Evolutionary conservation across 2,329 filamentous ascomycete species (phyloP).

Genomic region (Diaporthe batatas): DNA sequence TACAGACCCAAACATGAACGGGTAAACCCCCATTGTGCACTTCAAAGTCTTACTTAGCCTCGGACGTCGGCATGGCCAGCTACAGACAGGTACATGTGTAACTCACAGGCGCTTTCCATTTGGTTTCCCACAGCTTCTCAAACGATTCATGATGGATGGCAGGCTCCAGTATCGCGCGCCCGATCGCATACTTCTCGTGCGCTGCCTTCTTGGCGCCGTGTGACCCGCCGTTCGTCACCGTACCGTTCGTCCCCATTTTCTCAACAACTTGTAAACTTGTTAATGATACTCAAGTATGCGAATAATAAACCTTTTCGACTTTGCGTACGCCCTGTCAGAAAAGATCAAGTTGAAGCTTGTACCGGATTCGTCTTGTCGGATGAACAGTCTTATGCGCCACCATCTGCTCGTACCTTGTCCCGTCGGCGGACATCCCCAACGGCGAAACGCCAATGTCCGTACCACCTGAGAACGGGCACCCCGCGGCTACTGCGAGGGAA

Average conservation of each 20-base stretch:
- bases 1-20: conserved; percentile 79
- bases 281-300: not conserved
- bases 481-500: no score
- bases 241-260: not conserved
- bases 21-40: conserved; percentile 54
- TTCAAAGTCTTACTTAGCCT: not conserved
- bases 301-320: not conserved
- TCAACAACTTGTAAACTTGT: no score
- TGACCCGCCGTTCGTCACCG: not conserved
- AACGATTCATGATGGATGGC: conserved; percentile 48
- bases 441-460: not conserved
- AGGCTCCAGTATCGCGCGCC: conserved; percentile 21
- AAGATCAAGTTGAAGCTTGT: not conserved
- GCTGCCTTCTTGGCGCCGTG: not conserved
- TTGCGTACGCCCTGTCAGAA: no score
- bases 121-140: conserved; percentile 78
- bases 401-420: not conserved
- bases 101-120: conserved; percentile 77
- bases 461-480: not conserved
- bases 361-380: not conserved
- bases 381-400: not conserved
- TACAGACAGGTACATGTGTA: no score
- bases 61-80: not conserved
- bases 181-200: conserved; percentile 18
- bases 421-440: conserved; percentile 27